Conservation (phyloP, 495 filamentous ascomycete genomes). For the Sordaria brevicollis region DNA sequence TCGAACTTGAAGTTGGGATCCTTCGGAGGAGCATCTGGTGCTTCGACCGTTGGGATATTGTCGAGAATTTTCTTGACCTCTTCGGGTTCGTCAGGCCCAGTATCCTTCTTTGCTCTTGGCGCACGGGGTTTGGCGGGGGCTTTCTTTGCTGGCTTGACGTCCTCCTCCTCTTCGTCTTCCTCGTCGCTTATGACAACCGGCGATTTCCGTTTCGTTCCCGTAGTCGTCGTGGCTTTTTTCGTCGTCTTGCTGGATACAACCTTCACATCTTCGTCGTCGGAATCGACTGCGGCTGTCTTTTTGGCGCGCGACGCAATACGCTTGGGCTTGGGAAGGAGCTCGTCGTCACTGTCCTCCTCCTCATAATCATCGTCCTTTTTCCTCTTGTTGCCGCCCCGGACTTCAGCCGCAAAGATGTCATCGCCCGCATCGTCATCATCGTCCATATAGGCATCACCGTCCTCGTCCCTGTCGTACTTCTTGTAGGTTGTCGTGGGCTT, state of each 20-base stretch:
- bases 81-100: slow-evolving; percentile 47
- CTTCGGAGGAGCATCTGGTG: slow-evolving; percentile 69
- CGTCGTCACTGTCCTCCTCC: slow-evolving; percentile 50
- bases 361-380: slow-evolving; percentile 64
- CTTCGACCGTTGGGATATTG: slow-evolving; percentile 66
- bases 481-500: slow-evolving; percentile 19
- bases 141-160: slow-evolving; percentile 43
- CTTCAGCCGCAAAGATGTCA: slow-evolving; percentile 62
- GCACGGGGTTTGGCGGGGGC: slow-evolving; percentile 52
- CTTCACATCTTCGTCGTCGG: slow-evolving; percentile 30
- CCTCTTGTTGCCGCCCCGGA: slow-evolving; percentile 42
- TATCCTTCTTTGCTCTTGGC: slow-evolving; percentile 48
- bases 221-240: slow-evolving; percentile 30
- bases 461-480: slow-evolving; percentile 23
- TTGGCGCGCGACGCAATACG: slow-evolving; percentile 26
- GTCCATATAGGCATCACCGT: slow-evolving; percentile 43
- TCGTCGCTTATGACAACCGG: slow-evolving; percentile 26
- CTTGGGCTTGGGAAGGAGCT: slow-evolving; percentile 41
- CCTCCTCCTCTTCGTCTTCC: slow-evolving; percentile 35
- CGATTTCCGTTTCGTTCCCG: slow-evolving; percentile 36
- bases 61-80: slow-evolving; percentile 77
- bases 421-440: slow-evolving; percentile 58
- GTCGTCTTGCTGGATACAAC: slow-evolving; percentile 18
- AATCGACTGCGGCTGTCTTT: slow-evolving; percentile 31
- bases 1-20: slow-evolving; percentile 63